A percentile compares a stretch with the other conserved stretches of the same genome.
Conservation (phyloP, 2,329 filamentous ascomycete genomes). For the Metarhizium guizhouense region DNA sequence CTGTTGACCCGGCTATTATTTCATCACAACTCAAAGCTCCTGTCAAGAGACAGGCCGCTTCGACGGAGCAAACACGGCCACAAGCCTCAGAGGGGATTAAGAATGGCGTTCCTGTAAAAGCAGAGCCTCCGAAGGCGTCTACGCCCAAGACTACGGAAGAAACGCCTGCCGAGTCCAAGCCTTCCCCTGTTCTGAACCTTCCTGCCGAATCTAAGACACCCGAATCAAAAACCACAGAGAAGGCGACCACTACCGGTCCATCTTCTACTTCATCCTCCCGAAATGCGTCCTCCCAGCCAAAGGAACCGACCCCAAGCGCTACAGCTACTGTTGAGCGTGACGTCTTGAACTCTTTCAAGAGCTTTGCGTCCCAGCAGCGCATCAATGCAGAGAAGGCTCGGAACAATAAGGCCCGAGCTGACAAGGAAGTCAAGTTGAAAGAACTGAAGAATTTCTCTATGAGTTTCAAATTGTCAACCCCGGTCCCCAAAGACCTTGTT, state of each 20-base stretch:
- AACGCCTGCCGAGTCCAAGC: slow-evolving; percentile 24
- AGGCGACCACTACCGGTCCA: slow-evolving; percentile 17
- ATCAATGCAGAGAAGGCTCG: slow-evolving; percentile 47
- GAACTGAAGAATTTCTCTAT: slow-evolving; percentile 92
- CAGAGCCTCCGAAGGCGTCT: slow-evolving; percentile 15
- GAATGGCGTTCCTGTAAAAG: slow-evolving; percentile 20
- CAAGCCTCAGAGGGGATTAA: slow-evolving; percentile 18
- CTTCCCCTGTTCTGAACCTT: slow-evolving; percentile 1
- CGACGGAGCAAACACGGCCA: slow-evolving; percentile 15
- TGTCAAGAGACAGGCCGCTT: slow-evolving; percentile 26
- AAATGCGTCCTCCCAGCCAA: slow-evolving; percentile 30
- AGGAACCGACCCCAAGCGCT: slow-evolving; percentile 28
- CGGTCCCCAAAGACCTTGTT: slow-evolving; percentile 84
- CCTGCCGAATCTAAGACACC: slow-evolving; percentile 22
- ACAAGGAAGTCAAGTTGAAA: slow-evolving; percentile 87
- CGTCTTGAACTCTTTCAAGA: slow-evolving; percentile 54
- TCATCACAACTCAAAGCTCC: slow-evolving; percentile 62
- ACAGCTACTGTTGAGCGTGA: slow-evolving; percentile 54
- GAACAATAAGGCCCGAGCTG: slow-evolving; percentile 52
- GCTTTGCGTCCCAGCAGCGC: slow-evolving; percentile 50
- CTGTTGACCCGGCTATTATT: slow-evolving; percentile 83
- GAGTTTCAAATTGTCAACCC: slow-evolving; percentile 89
- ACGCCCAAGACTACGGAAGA: slow-evolving; percentile 21
- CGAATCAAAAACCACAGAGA: slow-evolving; percentile 16
- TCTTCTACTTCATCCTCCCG: slow-evolving; percentile 29